Conservation (phyloP, 306 rosid genomes). For the cucumber (Cucumis sativus) region DNA sequence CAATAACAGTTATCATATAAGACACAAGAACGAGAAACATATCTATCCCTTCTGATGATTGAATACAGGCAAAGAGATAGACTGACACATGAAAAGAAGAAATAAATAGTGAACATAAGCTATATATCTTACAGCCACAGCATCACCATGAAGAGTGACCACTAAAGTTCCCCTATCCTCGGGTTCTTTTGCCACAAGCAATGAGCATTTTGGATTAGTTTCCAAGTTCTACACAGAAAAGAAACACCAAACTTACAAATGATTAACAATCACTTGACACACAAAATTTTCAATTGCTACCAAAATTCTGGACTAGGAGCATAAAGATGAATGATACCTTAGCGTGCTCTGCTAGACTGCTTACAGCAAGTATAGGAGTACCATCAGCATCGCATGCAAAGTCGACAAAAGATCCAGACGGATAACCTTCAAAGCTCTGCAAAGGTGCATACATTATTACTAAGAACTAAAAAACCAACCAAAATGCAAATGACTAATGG, state of each 20-base stretch:
- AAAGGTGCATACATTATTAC: neutral
- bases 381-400: slow-evolving; percentile 81
- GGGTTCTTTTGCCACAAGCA: slow-evolving; percentile 82
- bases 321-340: slow-evolving; percentile 30
- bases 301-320: neutral
- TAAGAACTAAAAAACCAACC: neutral
- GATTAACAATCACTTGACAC: neutral
- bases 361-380: slow-evolving; percentile 74
- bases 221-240: slow-evolving; percentile 48
- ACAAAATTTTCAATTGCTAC: neutral
- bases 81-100: slow-evolving; percentile 1
- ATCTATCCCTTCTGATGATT: neutral
- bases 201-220: slow-evolving; percentile 66
- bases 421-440: slow-evolving; percentile 74
- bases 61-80: slow-evolving; percentile 4
- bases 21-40: neutral
- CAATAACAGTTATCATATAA: neutral
- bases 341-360: slow-evolving; percentile 72
- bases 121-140: slow-evolving; percentile 49
- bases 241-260: neutral
- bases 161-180: slow-evolving; percentile 87
- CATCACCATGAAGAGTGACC: slow-evolving; percentile 81
- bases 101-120: slow-evolving; percentile 6
- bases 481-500: neutral
- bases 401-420: slow-evolving; percentile 90